Conservation (phyloP, 331 rosid species). For the Erythrophleum ivorense region DNA sequence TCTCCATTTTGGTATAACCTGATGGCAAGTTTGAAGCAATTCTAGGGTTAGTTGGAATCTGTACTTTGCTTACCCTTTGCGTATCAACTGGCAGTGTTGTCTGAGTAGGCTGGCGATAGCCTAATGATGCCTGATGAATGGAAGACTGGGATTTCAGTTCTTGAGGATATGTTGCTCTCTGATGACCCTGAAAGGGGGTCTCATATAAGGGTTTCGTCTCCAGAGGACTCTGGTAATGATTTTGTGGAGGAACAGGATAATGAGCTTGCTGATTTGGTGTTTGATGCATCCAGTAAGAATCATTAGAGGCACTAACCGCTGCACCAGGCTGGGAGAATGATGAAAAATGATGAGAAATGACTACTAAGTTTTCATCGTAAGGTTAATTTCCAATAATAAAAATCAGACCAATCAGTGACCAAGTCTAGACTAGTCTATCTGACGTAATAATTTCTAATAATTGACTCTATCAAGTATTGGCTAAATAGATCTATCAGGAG, state of each 20-base stretch:
- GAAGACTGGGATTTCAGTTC: conserved; percentile 59
- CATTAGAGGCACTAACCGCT: conserved; percentile 66
- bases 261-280: conserved; percentile 67
- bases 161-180: conserved; percentile 56
- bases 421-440: too few species aligned
- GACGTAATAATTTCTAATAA: too few species aligned
- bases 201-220: conserved; percentile 79
- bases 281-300: conserved; percentile 84
- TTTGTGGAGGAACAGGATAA: conserved; percentile 64
- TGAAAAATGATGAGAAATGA: too few species aligned
- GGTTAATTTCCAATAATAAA: conserved; percentile 54
- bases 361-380: too few species aligned
- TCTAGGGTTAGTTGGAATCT: conserved; percentile 95
- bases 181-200: conserved; percentile 89
- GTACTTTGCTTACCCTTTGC: conserved; percentile 68
- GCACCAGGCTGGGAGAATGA: conserved; percentile 94
- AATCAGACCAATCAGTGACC: conserved; percentile 45
- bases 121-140: too few species aligned
- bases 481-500: too few species aligned
- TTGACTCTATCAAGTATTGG: too few species aligned
- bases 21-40: conserved; percentile 72
- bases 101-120: too few species aligned
- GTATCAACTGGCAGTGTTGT: conserved; percentile 60
- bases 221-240: conserved; percentile 73
- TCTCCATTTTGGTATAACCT: conserved; percentile 62